Percentiles rank a stretch among this genome's conserved stretches.
phyloP scores from a whole-genome alignment of 305 asterid species.

The Fraxinus angustifolia region DNA sequence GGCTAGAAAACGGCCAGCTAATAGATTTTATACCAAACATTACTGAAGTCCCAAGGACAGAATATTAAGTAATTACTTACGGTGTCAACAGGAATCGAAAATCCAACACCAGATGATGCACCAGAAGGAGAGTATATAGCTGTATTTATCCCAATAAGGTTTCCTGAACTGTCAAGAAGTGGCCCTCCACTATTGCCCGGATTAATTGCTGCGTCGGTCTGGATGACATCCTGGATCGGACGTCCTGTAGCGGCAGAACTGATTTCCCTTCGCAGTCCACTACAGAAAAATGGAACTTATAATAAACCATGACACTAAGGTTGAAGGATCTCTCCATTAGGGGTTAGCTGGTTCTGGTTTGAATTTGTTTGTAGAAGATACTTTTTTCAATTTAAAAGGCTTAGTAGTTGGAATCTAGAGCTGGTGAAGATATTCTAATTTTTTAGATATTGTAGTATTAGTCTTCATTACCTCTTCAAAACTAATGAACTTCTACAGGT shows the following conservation, averaged over 20 bases:
- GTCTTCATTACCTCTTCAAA: conserved; percentile 9
- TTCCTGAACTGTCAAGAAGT: conserved; percentile 94
- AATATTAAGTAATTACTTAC: conserved; percentile 43
- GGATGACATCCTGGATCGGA: conserved; percentile 97
- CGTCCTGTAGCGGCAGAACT: conserved; percentile 98
- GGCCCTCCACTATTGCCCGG: conserved; percentile 99
- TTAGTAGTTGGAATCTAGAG: not conserved
- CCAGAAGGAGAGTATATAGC: conserved; percentile 99
- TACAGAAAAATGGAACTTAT: conserved; percentile 23
- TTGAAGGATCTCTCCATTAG: not conserved
- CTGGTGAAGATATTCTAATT: not conserved
- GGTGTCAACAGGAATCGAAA: conserved; percentile 98
- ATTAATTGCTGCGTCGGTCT: conserved; percentile 96
- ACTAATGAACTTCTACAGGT: not conserved
- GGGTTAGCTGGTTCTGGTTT: not conserved
- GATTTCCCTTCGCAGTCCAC: conserved; percentile 96
- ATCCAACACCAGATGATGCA: conserved; percentile 99
- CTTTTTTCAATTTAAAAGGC: not conserved
- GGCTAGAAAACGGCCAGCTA: not conserved
- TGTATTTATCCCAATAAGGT: conserved; percentile 91
- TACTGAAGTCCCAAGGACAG: not conserved
- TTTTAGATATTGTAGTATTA: not conserved
- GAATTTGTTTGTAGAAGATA: not conserved
- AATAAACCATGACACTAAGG: not conserved
- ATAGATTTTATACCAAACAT: not conserved